phyloP scores from a whole-genome alignment of 1,284 basidiomycete genomes.

The Cryptococcus maquisensis region DNA sequence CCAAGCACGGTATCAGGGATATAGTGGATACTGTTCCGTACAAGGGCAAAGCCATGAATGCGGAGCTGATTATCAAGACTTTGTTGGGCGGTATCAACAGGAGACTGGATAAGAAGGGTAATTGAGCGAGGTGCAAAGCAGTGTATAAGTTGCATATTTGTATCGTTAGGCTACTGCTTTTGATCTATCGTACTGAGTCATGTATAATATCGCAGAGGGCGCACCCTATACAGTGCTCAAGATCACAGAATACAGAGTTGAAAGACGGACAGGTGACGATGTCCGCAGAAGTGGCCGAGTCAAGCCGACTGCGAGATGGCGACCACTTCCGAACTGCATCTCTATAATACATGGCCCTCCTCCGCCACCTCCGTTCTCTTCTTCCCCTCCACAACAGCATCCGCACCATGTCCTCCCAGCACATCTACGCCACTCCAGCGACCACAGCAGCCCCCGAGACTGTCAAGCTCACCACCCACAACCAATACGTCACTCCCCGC shows the following conservation, averaged over 20 bases:
- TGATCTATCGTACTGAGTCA: no score
- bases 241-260: rapidly evolving
- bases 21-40: slow-evolving; percentile 47
- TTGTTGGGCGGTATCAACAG: slow-evolving; percentile 44
- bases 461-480: slow-evolving; percentile 60
- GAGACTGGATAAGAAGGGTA: slow-evolving; percentile 24
- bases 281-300: no score
- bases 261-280: no score
- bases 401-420: slow-evolving; percentile 8
- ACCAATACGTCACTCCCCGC: slow-evolving; percentile 67
- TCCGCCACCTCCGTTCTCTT: neutral
- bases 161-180: no score
- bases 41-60: slow-evolving; percentile 28
- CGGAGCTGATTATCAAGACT: slow-evolving; percentile 38
- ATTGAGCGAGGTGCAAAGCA: no score
- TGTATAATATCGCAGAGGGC: no score
- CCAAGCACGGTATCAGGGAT: slow-evolving; percentile 36
- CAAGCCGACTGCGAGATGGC: no score
- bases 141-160: no score
- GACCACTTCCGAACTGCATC: no score
- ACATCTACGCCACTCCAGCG: slow-evolving; percentile 13
- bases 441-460: slow-evolving; percentile 12
- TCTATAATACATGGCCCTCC: neutral
- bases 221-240: no score
- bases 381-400: neutral